Evolutionary conservation across 371 early-diverging fungal genomes (phyloP), one percentile per base, ranked within the genome.

Genomic region (Mortierella sp.): DNA sequence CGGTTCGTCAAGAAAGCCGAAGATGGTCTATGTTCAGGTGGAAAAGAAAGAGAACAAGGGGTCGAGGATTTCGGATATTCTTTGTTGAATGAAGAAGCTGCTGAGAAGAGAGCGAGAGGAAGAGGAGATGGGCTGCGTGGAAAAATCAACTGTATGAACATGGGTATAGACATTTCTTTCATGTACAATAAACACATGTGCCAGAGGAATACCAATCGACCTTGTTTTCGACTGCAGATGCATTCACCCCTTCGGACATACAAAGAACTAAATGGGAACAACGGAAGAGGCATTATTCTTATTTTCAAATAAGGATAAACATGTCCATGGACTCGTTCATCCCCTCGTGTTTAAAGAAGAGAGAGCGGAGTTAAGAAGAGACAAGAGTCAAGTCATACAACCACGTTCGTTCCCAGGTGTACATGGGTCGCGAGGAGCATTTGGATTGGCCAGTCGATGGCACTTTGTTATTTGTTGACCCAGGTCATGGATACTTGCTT

Each of bases 401-500:
- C 38, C 24, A 11, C 38, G 42, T 68, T 42, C 68, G 68, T 68
- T 68, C 68, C 68, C 68, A 68, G 68, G 68, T 38, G 68, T 38
- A 68, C 68, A 68, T 42, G 68, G 68, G 68, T 68, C 68, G 38
- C 2, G 68, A 38, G 0, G 34, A 68, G 68, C 44, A 21, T 42
- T 2, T 38, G 10, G 42, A 68, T 68, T 68, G 68, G 68, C n/a
- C 68, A 68, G 65, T 34, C 9, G 19, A 19, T 13, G 14, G 16
- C 6, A 57, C 44, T 3, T 65, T 65, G 38, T 65, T 65, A 38
- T 38, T 34, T 65, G 34, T 38, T 34, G 1, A 4, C 16, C 2
- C 6, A 0, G 3, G 71, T 21, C 70, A 34, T 21, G 9, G 47
- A 60, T 21, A 7, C 7, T 9, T 24, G 19, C n/a, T n/a, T 55